A percentile compares a stretch with the other conserved stretches of the same genome.
phyloP scores from a whole-genome alignment of 1,139 yeast species.

The Pichia norvegensis region DNA sequence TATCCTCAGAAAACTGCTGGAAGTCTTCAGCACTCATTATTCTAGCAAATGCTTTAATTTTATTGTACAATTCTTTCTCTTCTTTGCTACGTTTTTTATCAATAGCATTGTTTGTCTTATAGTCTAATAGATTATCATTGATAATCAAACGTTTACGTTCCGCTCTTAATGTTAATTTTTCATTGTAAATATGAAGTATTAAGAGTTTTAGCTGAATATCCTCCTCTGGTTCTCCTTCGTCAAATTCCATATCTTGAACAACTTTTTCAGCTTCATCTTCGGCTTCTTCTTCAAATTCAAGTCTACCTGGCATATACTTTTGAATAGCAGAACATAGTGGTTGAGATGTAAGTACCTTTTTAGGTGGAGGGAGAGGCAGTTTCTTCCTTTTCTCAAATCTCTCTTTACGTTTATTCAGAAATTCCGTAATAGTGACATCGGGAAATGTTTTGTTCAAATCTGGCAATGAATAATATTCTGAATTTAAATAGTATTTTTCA shows the following conservation, averaged over 20 bases:
- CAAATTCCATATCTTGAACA: conserved; percentile 91
- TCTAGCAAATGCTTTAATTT: conserved; percentile 73
- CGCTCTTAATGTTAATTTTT: conserved; percentile 83
- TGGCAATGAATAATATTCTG: conserved; percentile 72
- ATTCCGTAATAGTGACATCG: conserved; percentile 56
- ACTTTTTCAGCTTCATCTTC: conserved; percentile 95
- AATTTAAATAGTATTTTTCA: conserved; percentile 57
- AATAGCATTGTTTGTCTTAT: conserved; percentile 64
- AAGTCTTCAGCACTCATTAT: conserved; percentile 77
- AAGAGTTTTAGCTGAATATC: conserved; percentile 87
- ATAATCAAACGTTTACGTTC: conserved; percentile 82
- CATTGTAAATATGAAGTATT: conserved; percentile 80
- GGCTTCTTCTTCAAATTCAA: conserved; percentile 92
- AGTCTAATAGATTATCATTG: conserved; percentile 72
- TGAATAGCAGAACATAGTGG: conserved; percentile 96
- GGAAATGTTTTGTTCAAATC: conserved; percentile 66
- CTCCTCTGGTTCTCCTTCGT: conserved; percentile 80
- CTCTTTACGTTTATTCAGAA: conserved; percentile 58
- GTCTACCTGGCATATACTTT: conserved; percentile 97
- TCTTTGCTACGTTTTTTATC: conserved; percentile 84
- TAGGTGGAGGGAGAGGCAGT: conserved; percentile 63
- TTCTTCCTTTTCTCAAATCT: conserved; percentile 66
- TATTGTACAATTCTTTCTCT: conserved; percentile 72
- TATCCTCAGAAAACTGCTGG: conserved; percentile 61
- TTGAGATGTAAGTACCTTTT: conserved; percentile 83